A percentile compares a stretch with the other conserved stretches of the same genome.
Evolutionary conservation across 805 yeast genomes (phyloP).

Genomic region (Candida xiaguanensis): DNA sequence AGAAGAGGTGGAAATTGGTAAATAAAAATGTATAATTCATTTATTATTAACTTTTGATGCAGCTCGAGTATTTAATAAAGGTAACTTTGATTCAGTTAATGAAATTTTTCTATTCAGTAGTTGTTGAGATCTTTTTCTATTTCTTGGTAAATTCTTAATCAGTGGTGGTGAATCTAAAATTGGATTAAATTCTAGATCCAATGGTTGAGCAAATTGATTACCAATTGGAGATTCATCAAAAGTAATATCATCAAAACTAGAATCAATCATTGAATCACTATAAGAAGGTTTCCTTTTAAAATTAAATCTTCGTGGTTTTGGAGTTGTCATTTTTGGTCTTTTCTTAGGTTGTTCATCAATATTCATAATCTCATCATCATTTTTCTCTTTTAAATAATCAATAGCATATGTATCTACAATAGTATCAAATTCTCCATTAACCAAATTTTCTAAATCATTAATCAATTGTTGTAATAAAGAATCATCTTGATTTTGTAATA

Average conservation of each 20-base stretch:
- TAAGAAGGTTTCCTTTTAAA: conserved; percentile 2
- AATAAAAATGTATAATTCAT: conserved; percentile 7
- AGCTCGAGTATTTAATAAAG: conserved; percentile 35
- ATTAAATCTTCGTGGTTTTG: conserved; percentile 11
- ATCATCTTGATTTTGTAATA: not conserved
- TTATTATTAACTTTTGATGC: conserved; percentile 12
- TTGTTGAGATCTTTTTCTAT: conserved; percentile 6
- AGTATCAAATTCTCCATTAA: conserved; percentile 34
- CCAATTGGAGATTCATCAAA: conserved; percentile 12
- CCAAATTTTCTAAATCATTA: conserved; percentile 17
- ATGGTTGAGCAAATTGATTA: conserved; percentile 20
- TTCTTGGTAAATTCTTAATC: conserved; percentile 6
- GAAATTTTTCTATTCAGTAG: conserved; percentile 17
- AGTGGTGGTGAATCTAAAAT: conserved; percentile 27
- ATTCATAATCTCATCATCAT: conserved; percentile 8
- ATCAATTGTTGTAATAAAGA: conserved; percentile 7
- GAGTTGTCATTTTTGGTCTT: conserved; percentile 17
- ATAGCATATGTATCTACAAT: conserved; percentile 28
- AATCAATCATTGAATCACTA: conserved; percentile 8
- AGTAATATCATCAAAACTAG: conserved; percentile 9
- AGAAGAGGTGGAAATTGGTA: conserved; percentile 14
- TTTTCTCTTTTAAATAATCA: conserved; percentile 22
- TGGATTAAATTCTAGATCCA: conserved; percentile 29
- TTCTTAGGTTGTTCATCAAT: conserved; percentile 7
- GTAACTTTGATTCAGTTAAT: conserved; percentile 16